These are phyloP conservation scores for Hymenoscyphus repandus DNA, from an alignment of 2,329 filamentous ascomycete genomes.

Conservation along the genomic window DNA sequence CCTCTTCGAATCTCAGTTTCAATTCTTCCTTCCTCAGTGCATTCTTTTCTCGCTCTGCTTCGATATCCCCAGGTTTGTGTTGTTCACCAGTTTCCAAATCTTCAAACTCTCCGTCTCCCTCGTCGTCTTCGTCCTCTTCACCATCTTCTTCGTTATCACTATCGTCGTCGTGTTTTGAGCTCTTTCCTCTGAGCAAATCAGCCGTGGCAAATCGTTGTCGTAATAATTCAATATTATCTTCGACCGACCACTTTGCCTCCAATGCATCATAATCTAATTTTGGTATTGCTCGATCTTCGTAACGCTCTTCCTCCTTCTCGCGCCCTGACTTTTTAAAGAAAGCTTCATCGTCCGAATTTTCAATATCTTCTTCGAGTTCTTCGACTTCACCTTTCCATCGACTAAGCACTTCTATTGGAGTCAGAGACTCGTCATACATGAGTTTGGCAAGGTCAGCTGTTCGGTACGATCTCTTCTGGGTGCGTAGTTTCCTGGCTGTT, in stretches of 20 bases:
- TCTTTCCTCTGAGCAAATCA: slow-evolving; percentile 53
- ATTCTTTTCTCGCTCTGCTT: slow-evolving; percentile 85
- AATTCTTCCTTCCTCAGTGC: slow-evolving; percentile 91
- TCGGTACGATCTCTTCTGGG: slow-evolving; percentile 65
- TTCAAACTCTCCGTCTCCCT: slow-evolving; percentile 78
- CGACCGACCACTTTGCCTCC: slow-evolving; percentile 78
- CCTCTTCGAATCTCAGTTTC: slow-evolving; percentile 90
- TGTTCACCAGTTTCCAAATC: slow-evolving; percentile 77
- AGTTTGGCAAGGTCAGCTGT: slow-evolving; percentile 78
- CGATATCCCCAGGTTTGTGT: slow-evolving; percentile 51
- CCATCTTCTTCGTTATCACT: slow-evolving; percentile 38
- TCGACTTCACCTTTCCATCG: slow-evolving; percentile 71
- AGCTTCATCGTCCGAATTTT: slow-evolving; percentile 51
- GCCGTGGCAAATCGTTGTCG: slow-evolving; percentile 70
- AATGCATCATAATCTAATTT: slow-evolving; percentile 74
- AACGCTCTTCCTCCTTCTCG: slow-evolving; percentile 61
- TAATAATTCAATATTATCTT: slow-evolving; percentile 70
- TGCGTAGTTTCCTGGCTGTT: slow-evolving; percentile 67
- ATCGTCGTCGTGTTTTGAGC: slow-evolving; percentile 43
- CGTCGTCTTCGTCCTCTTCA: slow-evolving; percentile 51
- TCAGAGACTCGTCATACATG: slow-evolving; percentile 80
- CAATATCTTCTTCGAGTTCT: slow-evolving; percentile 53
- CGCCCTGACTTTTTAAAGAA: slow-evolving; percentile 62
- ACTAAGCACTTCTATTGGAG: slow-evolving; percentile 67
- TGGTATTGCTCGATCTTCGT: slow-evolving; percentile 76